Conservation (phyloP, 345 rosid genomes). For the Gossypium australe region DNA sequence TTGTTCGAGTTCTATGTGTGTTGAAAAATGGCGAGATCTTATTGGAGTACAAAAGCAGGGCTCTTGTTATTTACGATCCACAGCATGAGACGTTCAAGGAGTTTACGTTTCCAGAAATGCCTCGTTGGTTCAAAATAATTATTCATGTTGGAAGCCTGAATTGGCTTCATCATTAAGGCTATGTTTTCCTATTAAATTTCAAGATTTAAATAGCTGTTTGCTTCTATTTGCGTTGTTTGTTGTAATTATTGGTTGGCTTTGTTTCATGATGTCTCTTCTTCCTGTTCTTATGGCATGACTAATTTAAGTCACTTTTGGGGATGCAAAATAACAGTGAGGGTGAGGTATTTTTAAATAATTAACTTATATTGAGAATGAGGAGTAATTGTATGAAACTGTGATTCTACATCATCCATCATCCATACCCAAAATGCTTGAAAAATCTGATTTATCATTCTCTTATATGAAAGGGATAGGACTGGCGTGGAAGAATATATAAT, state of each 20-base stretch:
- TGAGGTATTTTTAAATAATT: too few relatives aligned
- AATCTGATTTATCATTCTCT: accelerated
- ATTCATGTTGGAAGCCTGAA: slow-evolving; percentile 61
- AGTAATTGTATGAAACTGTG: too few relatives aligned
- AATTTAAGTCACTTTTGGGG: too few relatives aligned
- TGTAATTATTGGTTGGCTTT: not conserved
- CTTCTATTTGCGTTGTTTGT: too few relatives aligned
- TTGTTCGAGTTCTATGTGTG: slow-evolving; percentile 45
- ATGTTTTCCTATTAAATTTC: not conserved
- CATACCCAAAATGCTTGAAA: too few relatives aligned
- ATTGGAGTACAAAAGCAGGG: slow-evolving; percentile 66
- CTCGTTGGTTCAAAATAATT: slow-evolving; percentile 60
- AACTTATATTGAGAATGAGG: too few relatives aligned
- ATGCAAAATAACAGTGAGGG: too few relatives aligned
- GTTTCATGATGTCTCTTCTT: not conserved
- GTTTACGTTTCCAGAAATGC: slow-evolving; percentile 42
- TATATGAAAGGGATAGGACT: too few relatives aligned
- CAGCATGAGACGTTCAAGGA: slow-evolving; percentile 51
- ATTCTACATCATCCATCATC: too few relatives aligned
- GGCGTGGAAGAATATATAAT: too few relatives aligned
- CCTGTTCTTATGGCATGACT: not conserved
- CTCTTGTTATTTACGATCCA: slow-evolving; percentile 60
- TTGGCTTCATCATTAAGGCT: not conserved
- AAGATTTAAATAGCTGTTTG: not conserved
- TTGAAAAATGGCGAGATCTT: slow-evolving; percentile 63